phyloP scores from a whole-genome alignment of 805 yeast species.

The Torulaspora gathmanii region DNA sequence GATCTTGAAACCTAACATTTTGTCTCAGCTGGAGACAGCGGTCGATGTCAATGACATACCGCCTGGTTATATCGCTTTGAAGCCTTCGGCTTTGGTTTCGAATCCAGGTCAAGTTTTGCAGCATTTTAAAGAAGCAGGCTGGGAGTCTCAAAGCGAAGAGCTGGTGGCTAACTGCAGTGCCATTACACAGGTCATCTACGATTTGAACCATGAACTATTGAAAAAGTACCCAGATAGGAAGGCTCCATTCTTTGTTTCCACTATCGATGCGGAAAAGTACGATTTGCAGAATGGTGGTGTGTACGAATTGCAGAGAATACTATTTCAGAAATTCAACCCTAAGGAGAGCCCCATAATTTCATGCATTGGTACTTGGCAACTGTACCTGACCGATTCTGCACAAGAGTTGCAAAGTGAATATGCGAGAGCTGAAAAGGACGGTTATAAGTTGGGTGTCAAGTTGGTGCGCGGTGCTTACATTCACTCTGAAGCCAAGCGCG shows the following conservation, averaged over 20 bases:
- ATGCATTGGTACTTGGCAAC: conserved; percentile 87
- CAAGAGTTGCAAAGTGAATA: conserved; percentile 59
- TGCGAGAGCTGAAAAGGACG: conserved; percentile 52
- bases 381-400: conserved; percentile 75
- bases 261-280: conserved; percentile 87
- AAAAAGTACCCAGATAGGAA: conserved; percentile 55
- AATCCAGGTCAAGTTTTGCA: conserved; percentile 71
- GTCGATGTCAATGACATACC: conserved; percentile 63
- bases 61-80: conserved; percentile 87
- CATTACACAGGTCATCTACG: conserved; percentile 53
- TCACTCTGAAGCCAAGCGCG: conserved; percentile 77
- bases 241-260: conserved; percentile 69
- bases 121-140: conserved; percentile 55
- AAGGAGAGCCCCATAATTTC: conserved; percentile 49
- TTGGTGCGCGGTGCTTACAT: conserved; percentile 94
- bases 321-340: conserved; percentile 70
- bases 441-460: conserved; percentile 77
- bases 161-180: conserved; percentile 62
- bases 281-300: conserved; percentile 81
- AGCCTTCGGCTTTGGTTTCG: conserved; percentile 83
- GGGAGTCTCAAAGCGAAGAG: conserved; percentile 46
- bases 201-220: conserved; percentile 48
- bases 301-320: conserved; percentile 78
- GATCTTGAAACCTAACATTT: conserved; percentile 68
- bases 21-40: conserved; percentile 45